These are phyloP conservation scores for Penicillium argentinense DNA, from an alignment of 495 filamentous ascomycete genomes.

Conservation along the genomic window DNA sequence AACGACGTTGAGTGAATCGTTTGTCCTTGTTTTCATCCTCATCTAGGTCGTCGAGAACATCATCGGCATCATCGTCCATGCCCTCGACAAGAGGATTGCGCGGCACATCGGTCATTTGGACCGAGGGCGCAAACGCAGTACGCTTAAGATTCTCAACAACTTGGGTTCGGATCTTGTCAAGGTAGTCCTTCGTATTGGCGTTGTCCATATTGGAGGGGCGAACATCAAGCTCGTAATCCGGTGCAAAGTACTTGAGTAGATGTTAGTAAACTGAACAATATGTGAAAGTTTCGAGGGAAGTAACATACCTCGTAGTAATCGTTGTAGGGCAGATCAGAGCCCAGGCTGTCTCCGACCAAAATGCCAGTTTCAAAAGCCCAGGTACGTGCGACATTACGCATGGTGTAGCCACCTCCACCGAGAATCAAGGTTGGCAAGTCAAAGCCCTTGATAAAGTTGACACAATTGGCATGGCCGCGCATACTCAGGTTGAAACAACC, in stretches of 20 bases:
- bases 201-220: constrained; percentile 99
- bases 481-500: constrained; percentile 99
- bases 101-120: constrained; percentile 95
- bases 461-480: constrained; percentile 96
- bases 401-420: constrained; percentile 96
- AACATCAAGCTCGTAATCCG: constrained; percentile 94
- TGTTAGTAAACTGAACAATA: constrained; percentile 9
- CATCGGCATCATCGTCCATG: constrained; percentile 81
- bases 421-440: constrained; percentile 87
- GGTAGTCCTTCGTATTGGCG: constrained; percentile 89
- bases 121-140: constrained; percentile 84
- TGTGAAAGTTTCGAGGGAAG: background rate
- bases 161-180: constrained; percentile 90
- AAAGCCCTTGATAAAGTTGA: constrained; percentile 92
- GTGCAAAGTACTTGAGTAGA: constrained; percentile 80
- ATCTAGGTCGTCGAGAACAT: constrained; percentile 82
- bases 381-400: constrained; percentile 96
- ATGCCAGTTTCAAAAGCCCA: constrained; percentile 97
- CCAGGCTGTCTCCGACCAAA: constrained; percentile 78
- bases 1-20: constrained; percentile 77
- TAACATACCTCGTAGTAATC: constrained; percentile 97
- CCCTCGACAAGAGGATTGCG: constrained; percentile 64
- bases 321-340: constrained; percentile 85
- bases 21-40: constrained; percentile 88
- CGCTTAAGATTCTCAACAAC: constrained; percentile 92